Percentiles rank a stretch among this genome's conserved stretches.
phyloP scores from a whole-genome alignment of 2,329 filamentous ascomycete genomes.

The Fusarium sambucinum region DNA sequence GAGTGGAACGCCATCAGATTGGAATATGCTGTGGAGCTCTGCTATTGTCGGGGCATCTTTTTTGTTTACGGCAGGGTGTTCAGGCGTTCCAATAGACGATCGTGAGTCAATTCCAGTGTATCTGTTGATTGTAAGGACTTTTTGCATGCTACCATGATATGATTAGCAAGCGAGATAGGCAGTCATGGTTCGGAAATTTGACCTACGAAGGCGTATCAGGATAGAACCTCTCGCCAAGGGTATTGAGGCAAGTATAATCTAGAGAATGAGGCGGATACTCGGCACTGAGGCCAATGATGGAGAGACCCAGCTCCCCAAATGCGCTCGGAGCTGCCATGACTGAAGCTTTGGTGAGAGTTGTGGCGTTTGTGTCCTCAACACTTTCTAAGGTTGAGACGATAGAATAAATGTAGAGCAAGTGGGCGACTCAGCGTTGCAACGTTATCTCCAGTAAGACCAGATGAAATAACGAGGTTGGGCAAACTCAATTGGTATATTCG shows the following conservation, averaged over 20 bases:
- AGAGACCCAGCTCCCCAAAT: slow-evolving; percentile 68
- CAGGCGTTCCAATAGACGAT: slow-evolving; percentile 70
- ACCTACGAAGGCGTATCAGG: slow-evolving; percentile 70
- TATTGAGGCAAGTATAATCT: slow-evolving; percentile 63
- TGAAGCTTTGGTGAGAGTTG: slow-evolving; percentile 12
- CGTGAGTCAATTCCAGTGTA: slow-evolving; percentile 74
- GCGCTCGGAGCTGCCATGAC: slow-evolving; percentile 58
- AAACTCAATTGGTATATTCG: slow-evolving; percentile 21
- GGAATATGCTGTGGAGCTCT: slow-evolving; percentile 67
- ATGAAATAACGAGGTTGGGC: not conserved
- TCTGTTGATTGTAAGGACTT: slow-evolving; percentile 72
- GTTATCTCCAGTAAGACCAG: not conserved
- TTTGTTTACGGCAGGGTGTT: slow-evolving; percentile 72
- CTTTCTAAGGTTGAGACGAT: slow-evolving; percentile 29
- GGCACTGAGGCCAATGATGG: slow-evolving; percentile 69
- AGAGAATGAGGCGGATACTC: slow-evolving; percentile 71
- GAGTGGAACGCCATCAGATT: slow-evolving; percentile 68
- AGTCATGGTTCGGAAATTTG: not conserved
- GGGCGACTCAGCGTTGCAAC: slow-evolving; percentile 1
- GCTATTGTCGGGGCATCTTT: slow-evolving; percentile 63
- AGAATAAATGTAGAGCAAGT: not conserved
- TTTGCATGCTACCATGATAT: slow-evolving; percentile 64
- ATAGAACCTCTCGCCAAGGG: slow-evolving; percentile 68
- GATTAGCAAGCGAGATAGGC: not conserved
- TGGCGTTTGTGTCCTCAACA: slow-evolving; percentile 33